These are phyloP conservation scores for Fonsecaea monophora DNA, from an alignment of 2,329 filamentous ascomycete species.

Conservation along the genomic window DNA sequence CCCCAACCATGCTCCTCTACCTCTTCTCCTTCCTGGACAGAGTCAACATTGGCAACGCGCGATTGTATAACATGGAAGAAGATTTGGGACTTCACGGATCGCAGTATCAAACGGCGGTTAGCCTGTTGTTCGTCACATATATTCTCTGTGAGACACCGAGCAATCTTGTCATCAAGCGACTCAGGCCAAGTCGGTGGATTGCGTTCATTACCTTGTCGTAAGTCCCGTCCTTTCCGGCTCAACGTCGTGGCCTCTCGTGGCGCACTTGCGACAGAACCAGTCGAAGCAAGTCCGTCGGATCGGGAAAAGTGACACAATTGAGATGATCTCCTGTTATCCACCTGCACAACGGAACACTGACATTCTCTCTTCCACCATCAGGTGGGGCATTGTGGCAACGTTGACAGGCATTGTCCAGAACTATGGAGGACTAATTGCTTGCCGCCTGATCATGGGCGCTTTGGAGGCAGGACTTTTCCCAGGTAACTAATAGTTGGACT, in stretches of 20 bases:
- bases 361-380: conserved; percentile 36
- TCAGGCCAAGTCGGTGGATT: conserved; percentile 61
- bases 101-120: conserved; percentile 73
- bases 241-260: conserved; percentile 6
- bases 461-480: conserved; percentile 53
- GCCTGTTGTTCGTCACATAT: conserved; percentile 71
- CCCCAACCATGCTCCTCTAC: conserved; percentile 60
- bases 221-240: background rate
- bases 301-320: background rate
- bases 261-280: background rate
- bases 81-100: conserved; percentile 52
- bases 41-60: conserved; percentile 57
- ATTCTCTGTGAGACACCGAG: conserved; percentile 44
- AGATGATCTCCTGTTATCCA: background rate
- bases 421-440: conserved; percentile 54
- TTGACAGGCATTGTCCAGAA: conserved; percentile 59
- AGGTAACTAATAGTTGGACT: conserved; percentile 9
- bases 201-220: conserved; percentile 42
- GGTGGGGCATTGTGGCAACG: conserved; percentile 59
- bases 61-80: conserved; percentile 52
- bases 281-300: background rate
- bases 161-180: conserved; percentile 54
- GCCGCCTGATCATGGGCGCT: conserved; percentile 56
- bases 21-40: conserved; percentile 65
- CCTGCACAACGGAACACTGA: background rate